These are phyloP conservation scores for Talaromyces stipitatus DNA, from an alignment of 495 filamentous ascomycete genomes.

Conservation along the genomic window DNA sequence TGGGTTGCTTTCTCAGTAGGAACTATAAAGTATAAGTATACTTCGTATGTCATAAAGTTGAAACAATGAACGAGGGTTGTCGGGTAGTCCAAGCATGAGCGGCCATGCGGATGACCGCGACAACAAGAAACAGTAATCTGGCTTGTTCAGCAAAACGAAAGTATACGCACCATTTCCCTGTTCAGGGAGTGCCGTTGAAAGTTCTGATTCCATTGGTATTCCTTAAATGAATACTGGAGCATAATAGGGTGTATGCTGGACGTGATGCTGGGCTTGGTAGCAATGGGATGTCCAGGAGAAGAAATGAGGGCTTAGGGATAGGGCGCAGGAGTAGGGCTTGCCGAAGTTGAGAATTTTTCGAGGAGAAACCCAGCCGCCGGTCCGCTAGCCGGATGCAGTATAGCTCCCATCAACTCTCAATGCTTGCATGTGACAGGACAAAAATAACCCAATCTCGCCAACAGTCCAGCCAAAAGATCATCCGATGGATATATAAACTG, in stretches of 20 bases:
- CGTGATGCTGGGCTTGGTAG: conserved; percentile 12
- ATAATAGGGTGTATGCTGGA: conserved; percentile 15
- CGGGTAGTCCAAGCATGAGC: background rate
- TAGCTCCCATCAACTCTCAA: too few species aligned
- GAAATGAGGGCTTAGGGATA: conserved; percentile 50
- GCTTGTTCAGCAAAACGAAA: background rate
- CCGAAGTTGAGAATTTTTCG: conserved; percentile 3
- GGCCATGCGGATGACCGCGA: background rate
- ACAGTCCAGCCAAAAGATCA: too few species aligned
- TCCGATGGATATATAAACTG: too few species aligned
- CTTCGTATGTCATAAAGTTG: background rate
- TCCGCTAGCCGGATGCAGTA: background rate
- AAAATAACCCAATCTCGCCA: too few species aligned
- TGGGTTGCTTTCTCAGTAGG: conserved; percentile 25
- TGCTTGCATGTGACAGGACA: too few species aligned
- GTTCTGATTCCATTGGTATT: conserved; percentile 25
- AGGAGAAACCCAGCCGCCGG: conserved; percentile 3
- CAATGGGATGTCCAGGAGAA: conserved; percentile 35
- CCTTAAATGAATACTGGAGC: conserved; percentile 20
- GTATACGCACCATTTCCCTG: conserved; percentile 31
- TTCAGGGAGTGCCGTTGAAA: conserved; percentile 20
- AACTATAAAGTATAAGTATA: background rate
- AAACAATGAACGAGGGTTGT: background rate
- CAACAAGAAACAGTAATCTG: background rate
- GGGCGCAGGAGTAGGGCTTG: conserved; percentile 37